Evolutionary conservation across 345 rosid species (phyloP), one percentile per base, ranked within the genome.

Genomic region (Salix udensis): DNA sequence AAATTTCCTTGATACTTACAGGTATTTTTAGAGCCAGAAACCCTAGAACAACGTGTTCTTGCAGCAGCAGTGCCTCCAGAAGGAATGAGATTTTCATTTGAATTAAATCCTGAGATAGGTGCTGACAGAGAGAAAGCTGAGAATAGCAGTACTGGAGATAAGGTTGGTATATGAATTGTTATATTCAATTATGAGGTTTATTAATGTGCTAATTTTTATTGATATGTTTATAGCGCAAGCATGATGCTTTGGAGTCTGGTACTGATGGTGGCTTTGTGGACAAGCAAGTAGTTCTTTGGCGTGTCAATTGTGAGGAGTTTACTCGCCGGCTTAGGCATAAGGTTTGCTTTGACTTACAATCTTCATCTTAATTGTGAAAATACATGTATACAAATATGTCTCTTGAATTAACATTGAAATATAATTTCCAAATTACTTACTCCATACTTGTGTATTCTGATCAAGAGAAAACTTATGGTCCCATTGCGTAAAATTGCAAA

Each of bases 251-350:
- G 66, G 92, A 86, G 70, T 75, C 85, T 23, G 78, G 85, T 34
- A 60, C 53, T 58, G 84, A 80, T 66, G 31, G 42, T 50, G 84
- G 79, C 64, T 72, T 64, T 55, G 42, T 65, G 19, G 85, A 84
- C 71, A 87, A 85, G 36, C 74, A 69, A 62, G 68, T 65, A 70
- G 85, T 88, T 77, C 84, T 89, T 67, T 96, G 97, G 96, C 94
- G 94, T 81, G 93, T 89, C 79, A 96, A 91, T 82, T 89, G 85
- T 64, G 97, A 91, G 88, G 97, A 88, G 83, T 89, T 93, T 80
- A 73, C 88, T 53, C 91, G 84, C 65, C 81, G 76, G 31, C 90
- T 91, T 80, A 88, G 96, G 86, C 94, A 93, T 80, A 89, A 93
- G 97, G 98, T 93, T 78, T 67, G 88, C 80, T 84, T 75, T 42